Percentiles rank a stretch among this genome's conserved stretches.
Conservation (phyloP, 176 grass and related monocot species). For the Rhynchospora breviuscula region DNA sequence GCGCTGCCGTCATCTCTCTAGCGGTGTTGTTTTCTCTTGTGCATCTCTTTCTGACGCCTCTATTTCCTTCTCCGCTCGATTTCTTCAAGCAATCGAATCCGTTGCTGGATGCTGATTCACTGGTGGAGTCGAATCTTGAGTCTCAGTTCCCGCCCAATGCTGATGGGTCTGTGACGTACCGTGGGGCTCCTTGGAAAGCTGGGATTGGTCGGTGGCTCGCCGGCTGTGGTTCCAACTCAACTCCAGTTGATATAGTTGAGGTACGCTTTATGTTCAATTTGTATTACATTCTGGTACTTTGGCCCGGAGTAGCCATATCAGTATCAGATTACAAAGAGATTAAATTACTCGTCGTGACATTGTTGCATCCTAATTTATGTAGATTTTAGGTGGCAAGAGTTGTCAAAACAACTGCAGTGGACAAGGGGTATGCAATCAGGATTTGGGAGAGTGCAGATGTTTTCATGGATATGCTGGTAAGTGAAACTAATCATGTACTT, state of each 20-base stretch:
- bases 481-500: constrained; percentile 19
- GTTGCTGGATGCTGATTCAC: not conserved
- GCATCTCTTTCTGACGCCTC: constrained; percentile 52
- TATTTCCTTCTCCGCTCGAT: constrained; percentile 45
- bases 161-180: constrained; percentile 39
- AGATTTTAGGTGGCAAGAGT: constrained; percentile 45
- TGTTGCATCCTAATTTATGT: constrained; percentile 5
- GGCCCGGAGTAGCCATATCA: not conserved
- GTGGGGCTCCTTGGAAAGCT: constrained; percentile 57
- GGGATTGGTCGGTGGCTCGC: constrained; percentile 75
- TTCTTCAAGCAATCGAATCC: constrained; percentile 19
- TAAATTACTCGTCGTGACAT: not conserved
- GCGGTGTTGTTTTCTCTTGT: constrained; percentile 32
- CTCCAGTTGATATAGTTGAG: constrained; percentile 46
- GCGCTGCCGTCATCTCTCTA: constrained; percentile 30
- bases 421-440: constrained; percentile 66
- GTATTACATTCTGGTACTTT: not conserved
- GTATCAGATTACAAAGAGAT: not conserved
- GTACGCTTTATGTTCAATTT: constrained; percentile 21
- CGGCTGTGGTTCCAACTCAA: constrained; percentile 38
- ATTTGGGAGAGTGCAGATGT: constrained; percentile 83
- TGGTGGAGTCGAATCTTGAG: constrained; percentile 33
- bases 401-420: constrained; percentile 62
- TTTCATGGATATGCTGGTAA: constrained; percentile 93
- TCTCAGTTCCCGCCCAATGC: constrained; percentile 43